Evolutionary conservation across 768 basidiomycete species (phyloP).

Genomic region (Mycena galopus): DNA sequence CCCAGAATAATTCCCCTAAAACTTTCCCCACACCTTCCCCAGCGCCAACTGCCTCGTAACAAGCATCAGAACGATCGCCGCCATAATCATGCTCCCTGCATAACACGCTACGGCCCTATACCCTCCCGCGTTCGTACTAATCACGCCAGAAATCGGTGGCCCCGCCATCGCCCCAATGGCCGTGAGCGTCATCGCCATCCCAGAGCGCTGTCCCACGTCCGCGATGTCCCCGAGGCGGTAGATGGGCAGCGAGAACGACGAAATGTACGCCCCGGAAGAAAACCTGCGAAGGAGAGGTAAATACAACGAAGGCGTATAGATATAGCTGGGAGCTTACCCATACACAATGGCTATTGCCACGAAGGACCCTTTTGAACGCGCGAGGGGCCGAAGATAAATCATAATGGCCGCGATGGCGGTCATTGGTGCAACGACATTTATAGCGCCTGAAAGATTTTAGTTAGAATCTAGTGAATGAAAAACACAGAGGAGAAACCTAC

Average conservation of each 20-base stretch:
- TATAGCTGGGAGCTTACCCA: slow-evolving; percentile 59
- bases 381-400: slow-evolving; percentile 82
- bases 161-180: slow-evolving; percentile 76
- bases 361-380: slow-evolving; percentile 56
- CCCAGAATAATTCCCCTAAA: slow-evolving; percentile 41
- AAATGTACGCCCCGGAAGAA: slow-evolving; percentile 72
- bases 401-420: slow-evolving; percentile 66
- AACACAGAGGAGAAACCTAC: slow-evolving; percentile 46
- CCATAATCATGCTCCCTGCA: slow-evolving; percentile 54
- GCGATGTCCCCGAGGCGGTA: slow-evolving; percentile 69
- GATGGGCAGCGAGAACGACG: slow-evolving; percentile 68
- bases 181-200: no score
- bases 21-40: slow-evolving; percentile 56
- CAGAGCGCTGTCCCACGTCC: slow-evolving; percentile 75
- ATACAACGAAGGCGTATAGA: not conserved
- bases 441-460: slow-evolving; percentile 61
- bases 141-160: slow-evolving; percentile 81
- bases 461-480: not conserved
- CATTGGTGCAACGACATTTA: slow-evolving; percentile 79
- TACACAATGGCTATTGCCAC: slow-evolving; percentile 72
- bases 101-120: slow-evolving; percentile 69
- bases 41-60: slow-evolving; percentile 57
- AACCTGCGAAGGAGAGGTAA: slow-evolving; percentile 54
- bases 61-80: no score
- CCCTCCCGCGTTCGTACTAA: slow-evolving; percentile 64